Evolutionary conservation across 192 early-diverging fungal genomes (phyloP).

Genomic region (Coemansia sp.): DNA sequence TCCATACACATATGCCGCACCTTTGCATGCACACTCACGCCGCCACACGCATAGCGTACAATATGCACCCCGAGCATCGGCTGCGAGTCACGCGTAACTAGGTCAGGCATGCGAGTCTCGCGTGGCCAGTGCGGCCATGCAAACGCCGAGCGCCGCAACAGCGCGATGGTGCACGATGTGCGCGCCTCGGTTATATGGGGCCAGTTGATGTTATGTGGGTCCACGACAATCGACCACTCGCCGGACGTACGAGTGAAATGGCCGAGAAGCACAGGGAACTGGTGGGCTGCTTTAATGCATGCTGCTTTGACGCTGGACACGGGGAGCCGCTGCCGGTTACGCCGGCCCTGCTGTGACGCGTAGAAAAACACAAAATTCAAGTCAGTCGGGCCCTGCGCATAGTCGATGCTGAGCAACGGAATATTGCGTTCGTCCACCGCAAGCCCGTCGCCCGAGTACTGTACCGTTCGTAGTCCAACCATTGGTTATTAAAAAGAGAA

Average conservation of each 20-base stretch:
- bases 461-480: not conserved
- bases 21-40: slow-evolving; percentile 34
- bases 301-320: slow-evolving; percentile 9
- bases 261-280: slow-evolving; percentile 32
- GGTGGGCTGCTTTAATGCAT: slow-evolving; percentile 13
- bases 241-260: not conserved
- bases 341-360: slow-evolving; percentile 7
- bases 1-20: slow-evolving; percentile 37
- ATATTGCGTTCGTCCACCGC: slow-evolving; percentile 5
- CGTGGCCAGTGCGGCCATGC: slow-evolving; percentile 25
- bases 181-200: slow-evolving; percentile 24
- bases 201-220: slow-evolving; percentile 34
- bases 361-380: slow-evolving; percentile 43
- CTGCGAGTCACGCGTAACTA: slow-evolving; percentile 3
- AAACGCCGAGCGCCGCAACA: slow-evolving; percentile 3
- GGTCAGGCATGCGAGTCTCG: slow-evolving; percentile 5
- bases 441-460: not conserved
- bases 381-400: slow-evolving; percentile 34
- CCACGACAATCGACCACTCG: slow-evolving; percentile 19
- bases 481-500: not conserved
- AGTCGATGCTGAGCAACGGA: slow-evolving; percentile 33
- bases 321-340: not conserved
- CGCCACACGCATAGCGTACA: slow-evolving; percentile 37
- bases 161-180: not conserved
- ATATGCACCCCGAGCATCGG: slow-evolving; percentile 35